These are phyloP conservation scores for California macrophylla DNA, from an alignment of 441 rosid species.

Conservation along the genomic window DNA sequence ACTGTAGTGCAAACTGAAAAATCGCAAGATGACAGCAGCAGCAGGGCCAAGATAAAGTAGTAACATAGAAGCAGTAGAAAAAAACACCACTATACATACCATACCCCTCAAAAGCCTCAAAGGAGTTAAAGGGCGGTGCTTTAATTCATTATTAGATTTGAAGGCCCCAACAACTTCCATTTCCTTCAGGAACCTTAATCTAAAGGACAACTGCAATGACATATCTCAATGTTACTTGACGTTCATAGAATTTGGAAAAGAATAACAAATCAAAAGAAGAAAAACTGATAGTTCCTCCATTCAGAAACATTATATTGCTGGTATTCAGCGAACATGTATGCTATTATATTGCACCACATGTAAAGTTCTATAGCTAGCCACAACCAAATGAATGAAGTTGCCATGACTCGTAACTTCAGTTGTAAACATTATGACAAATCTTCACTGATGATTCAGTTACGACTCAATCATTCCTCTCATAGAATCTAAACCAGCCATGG, in stretches of 20 bases:
- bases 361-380: too few relatives aligned
- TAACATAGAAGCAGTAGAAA: slow-evolving; percentile 76
- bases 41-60: slow-evolving; percentile 54
- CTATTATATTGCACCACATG: neutral
- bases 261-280: neutral
- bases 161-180: slow-evolving; percentile 47
- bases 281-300: neutral
- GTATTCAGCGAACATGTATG: neutral
- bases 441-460: neutral
- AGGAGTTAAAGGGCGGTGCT: slow-evolving; percentile 57
- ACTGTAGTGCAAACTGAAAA: slow-evolving; percentile 45
- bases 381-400: too few relatives aligned
- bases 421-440: too few relatives aligned
- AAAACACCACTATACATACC: slow-evolving; percentile 55
- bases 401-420: too few relatives aligned
- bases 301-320: neutral
- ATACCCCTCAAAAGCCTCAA: slow-evolving; percentile 58
- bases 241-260: neutral
- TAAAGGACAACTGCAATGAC: slow-evolving; percentile 29
- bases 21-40: slow-evolving; percentile 38
- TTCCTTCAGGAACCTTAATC: slow-evolving; percentile 24
- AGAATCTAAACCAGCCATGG: neutral
- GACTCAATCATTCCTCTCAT: neutral
- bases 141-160: slow-evolving; percentile 35
- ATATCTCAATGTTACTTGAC: slow-evolving; percentile 27